Conservation (phyloP, 1,139 yeast genomes). For the Suhomyces atakaporum region DNA sequence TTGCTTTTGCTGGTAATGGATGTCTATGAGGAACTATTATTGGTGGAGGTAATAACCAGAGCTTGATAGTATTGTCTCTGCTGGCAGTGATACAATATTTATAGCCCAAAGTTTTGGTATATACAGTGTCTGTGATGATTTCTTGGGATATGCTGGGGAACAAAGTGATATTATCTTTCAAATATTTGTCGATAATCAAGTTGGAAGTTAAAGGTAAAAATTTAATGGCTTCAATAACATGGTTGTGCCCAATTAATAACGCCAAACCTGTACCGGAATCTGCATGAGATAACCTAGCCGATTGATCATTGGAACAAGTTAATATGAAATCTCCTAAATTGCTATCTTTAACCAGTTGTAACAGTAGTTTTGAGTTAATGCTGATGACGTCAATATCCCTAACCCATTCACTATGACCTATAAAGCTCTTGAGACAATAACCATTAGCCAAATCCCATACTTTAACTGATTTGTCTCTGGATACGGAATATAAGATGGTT, state of each 20-base stretch:
- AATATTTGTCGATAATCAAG: constrained; percentile 50
- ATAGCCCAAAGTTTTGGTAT: constrained; percentile 48
- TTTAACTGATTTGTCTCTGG: constrained; percentile 73
- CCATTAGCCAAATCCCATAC: constrained; percentile 80
- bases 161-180: constrained; percentile 33
- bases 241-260: constrained; percentile 73
- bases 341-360: constrained; percentile 14
- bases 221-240: constrained; percentile 75
- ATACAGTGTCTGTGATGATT: constrained; percentile 28
- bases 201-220: constrained; percentile 63
- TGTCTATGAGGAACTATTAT: constrained; percentile 51
- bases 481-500: constrained; percentile 59
- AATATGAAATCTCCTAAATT: constrained; percentile 57
- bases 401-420: constrained; percentile 91
- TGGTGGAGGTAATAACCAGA: constrained; percentile 79
- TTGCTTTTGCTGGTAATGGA: constrained; percentile 54
- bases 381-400: constrained; percentile 54
- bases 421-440: constrained; percentile 62
- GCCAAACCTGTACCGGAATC: constrained; percentile 70
- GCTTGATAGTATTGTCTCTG: constrained; percentile 71
- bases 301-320: constrained; percentile 83
- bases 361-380: constrained; percentile 19
- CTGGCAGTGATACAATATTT: constrained; percentile 79
- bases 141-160: constrained; percentile 41
- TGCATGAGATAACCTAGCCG: constrained; percentile 63